Conservation (phyloP, 2,329 filamentous ascomycete genomes). For the Aureobasidium vineae region DNA sequence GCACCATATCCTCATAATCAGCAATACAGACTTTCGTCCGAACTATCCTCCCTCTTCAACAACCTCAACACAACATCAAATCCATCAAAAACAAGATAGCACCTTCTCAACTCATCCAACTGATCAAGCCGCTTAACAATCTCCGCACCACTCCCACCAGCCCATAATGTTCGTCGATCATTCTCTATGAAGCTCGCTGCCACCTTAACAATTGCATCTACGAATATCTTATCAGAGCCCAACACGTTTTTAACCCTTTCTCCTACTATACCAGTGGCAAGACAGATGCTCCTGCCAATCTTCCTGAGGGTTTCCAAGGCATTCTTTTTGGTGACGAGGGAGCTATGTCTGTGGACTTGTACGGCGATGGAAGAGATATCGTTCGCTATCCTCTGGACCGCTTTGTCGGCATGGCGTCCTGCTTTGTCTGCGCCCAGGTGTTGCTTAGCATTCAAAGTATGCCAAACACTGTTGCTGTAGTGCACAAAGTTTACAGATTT, state of each 20-base stretch:
- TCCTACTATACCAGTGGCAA: not conserved
- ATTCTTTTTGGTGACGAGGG: conserved; percentile 1
- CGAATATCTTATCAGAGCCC: not conserved
- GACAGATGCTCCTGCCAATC: conserved; percentile 16
- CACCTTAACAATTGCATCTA: not conserved
- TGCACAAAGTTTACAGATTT: not conserved
- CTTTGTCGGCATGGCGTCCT: too few relatives aligned
- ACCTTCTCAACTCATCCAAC: conserved; percentile 15
- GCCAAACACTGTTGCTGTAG: conserved; percentile 22
- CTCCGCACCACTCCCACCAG: not conserved
- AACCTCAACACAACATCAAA: not conserved
- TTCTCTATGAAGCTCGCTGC: not conserved
- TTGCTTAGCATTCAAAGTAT: conserved; percentile 4
- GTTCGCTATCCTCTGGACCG: not conserved
- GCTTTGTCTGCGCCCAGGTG: not conserved
- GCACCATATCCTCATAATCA: not conserved
- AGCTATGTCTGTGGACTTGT: not conserved
- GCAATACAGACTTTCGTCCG: not conserved
- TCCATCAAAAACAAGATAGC: not conserved
- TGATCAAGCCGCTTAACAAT: conserved; percentile 7
- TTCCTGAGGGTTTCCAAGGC: conserved; percentile 3
- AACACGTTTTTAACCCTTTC: not conserved
- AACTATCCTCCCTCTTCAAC: not conserved
- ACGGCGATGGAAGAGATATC: not conserved
- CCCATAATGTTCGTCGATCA: not conserved